Percentiles rank a stretch among this genome's conserved stretches.
Conservation (phyloP, 768 basidiomycete species). For the Hygrophoropsis aurantiaca region DNA sequence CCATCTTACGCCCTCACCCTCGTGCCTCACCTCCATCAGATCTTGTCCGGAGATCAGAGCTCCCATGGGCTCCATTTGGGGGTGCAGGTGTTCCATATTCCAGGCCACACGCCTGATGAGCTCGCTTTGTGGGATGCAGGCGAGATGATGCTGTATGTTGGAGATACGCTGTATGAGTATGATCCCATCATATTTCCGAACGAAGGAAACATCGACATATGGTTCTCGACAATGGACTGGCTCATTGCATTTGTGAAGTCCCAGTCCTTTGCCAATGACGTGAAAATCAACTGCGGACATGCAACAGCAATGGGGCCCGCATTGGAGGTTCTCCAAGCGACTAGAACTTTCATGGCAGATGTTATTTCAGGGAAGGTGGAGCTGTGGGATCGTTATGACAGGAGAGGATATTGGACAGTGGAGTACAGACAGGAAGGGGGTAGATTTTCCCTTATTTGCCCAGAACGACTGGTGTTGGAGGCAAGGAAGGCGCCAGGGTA, state of each 20-base stretch:
- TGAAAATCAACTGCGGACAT: slow-evolving; percentile 52
- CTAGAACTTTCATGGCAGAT: slow-evolving; percentile 46
- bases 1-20: slow-evolving; percentile 48
- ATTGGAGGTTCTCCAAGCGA: slow-evolving; percentile 40
- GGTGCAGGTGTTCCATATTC: slow-evolving; percentile 50
- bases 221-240: slow-evolving; percentile 45
- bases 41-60: slow-evolving; percentile 21
- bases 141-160: slow-evolving; percentile 56
- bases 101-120: slow-evolving; percentile 60
- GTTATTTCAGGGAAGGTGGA: slow-evolving; percentile 43
- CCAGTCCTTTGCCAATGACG: slow-evolving; percentile 21
- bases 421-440: slow-evolving; percentile 43
- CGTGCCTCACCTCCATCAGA: slow-evolving; percentile 39
- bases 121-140: slow-evolving; percentile 50
- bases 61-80: slow-evolving; percentile 27
- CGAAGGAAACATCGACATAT: slow-evolving; percentile 51
- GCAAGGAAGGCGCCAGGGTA: slow-evolving; percentile 18
- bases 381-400: slow-evolving; percentile 29
- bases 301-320: slow-evolving; percentile 45
- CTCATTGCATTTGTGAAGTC: slow-evolving; percentile 42
- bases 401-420: slow-evolving; percentile 39
- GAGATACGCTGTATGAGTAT: slow-evolving; percentile 56
- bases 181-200: slow-evolving; percentile 55
- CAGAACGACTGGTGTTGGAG: slow-evolving; percentile 45
- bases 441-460: slow-evolving; percentile 48